phyloP scores from a whole-genome alignment of 1,284 basidiomycete genomes.

The Ustilago crameri region DNA sequence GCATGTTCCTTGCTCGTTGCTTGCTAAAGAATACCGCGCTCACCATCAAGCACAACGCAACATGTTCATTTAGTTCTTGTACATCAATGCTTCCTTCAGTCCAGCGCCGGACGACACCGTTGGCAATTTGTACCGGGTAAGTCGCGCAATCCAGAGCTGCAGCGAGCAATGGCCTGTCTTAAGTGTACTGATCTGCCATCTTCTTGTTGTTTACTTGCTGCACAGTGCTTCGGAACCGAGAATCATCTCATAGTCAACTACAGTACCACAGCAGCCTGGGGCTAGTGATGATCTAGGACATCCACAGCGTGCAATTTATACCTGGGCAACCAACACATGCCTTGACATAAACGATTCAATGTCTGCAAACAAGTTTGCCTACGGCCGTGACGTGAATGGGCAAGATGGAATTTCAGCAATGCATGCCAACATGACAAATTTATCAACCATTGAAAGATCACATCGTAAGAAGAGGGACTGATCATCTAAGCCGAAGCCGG shows the following conservation, averaged over 20 bases:
- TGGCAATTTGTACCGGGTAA: conserved; percentile 77
- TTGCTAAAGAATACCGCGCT: background rate
- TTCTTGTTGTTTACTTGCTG: background rate
- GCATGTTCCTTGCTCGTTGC: background rate
- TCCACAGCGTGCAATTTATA: conserved; percentile 20
- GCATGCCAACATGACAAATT: too few relatives aligned
- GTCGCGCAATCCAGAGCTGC: conserved; percentile 2
- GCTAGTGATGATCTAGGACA: conserved; percentile 36
- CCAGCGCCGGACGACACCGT: conserved; percentile 93
- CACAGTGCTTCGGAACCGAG: conserved; percentile 63
- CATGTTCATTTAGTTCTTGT: conserved; percentile 80
- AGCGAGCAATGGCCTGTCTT: background rate
- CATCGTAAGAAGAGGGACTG: too few relatives aligned
- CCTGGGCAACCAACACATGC: conserved; percentile 11
- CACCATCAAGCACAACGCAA: background rate
- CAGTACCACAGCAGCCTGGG: conserved; percentile 65
- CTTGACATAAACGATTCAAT: background rate
- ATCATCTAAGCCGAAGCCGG: too few relatives aligned
- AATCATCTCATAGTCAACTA: conserved; percentile 66
- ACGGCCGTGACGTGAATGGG: too few relatives aligned
- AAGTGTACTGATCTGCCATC: background rate
- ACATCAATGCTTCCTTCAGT: conserved; percentile 97
- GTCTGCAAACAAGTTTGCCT: too few relatives aligned
- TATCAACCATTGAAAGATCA: too few relatives aligned
- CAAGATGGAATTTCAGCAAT: too few relatives aligned